Conservation (phyloP, 768 basidiomycete species). For the Auriculariales sp. region DNA sequence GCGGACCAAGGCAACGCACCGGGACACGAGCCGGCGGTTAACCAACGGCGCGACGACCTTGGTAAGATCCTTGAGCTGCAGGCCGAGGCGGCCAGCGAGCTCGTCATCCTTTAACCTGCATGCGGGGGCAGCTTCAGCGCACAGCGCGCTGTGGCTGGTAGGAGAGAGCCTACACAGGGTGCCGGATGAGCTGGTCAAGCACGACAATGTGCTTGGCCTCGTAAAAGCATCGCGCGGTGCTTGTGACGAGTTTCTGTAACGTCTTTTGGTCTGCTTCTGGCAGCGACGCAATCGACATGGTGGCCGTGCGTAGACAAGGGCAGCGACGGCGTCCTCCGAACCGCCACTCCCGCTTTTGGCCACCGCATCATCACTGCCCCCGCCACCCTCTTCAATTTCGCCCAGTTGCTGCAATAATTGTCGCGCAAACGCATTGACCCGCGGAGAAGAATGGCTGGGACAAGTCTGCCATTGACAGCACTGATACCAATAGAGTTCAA, state of each 20-base stretch:
- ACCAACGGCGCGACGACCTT: slow-evolving; percentile 75
- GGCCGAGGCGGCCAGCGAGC: slow-evolving; percentile 76
- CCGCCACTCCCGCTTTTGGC: too few relatives aligned
- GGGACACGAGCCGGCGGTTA: slow-evolving; percentile 62
- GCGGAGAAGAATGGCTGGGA: too few relatives aligned
- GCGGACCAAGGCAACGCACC: slow-evolving; percentile 31
- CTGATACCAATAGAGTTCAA: too few relatives aligned
- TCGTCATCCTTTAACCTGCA: slow-evolving; percentile 85
- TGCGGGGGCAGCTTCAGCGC: slow-evolving; percentile 9
- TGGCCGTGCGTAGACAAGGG: background rate
- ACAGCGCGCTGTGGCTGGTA: slow-evolving; percentile 10
- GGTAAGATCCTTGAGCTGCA: slow-evolving; percentile 80
- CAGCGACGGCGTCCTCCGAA: background rate
- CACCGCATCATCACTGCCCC: too few relatives aligned
- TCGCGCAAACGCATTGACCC: too few relatives aligned
- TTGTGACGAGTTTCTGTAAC: slow-evolving; percentile 78
- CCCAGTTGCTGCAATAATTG: too few relatives aligned
- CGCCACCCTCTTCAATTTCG: too few relatives aligned
- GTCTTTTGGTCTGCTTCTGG: slow-evolving; percentile 72
- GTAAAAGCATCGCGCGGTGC: slow-evolving; percentile 89
- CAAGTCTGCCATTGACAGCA: too few relatives aligned
- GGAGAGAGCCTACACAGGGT: slow-evolving; percentile 76
- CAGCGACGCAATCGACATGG: background rate
- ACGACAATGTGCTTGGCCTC: slow-evolving; percentile 84
- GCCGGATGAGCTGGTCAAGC: slow-evolving; percentile 83